Base-by-base conservation (phyloP, 345 rosid species). In the Lepidium didymum region DNA sequence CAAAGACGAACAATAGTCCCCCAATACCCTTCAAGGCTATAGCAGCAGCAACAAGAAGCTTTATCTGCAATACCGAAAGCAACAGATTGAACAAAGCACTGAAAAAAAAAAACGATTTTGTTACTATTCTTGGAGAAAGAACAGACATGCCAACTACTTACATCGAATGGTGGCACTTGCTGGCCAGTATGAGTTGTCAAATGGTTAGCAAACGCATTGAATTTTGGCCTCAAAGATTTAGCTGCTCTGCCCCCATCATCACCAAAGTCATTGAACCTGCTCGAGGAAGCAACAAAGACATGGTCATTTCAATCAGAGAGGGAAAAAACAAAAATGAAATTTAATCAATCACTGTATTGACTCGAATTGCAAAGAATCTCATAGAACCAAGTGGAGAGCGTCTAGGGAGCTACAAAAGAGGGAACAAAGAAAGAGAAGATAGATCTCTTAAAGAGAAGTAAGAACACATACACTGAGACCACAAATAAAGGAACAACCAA, bases 11-110 rank as follows among this genome's bases (percentile, higher is more conserved):
- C 44, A 87, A 70, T 46, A 87, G 78, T 47, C 96, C 79, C 4
- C 96, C 96, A 7, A 84, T 31, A 60, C 87, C 93, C 70, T 87
- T 90, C 64, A 85, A 53, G 21, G 86, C 84, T 13, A 87, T 79
- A 8, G 79, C 75, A 57, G 79, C 80, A 41, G 83, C 81, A 79
- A 83, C 81, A 23, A 80, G 74, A 66, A 75, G 15, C 74, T 81
- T 86, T 53, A 79, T 68, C 83, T 82, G 85, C 14, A 67, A 57
- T 6, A 64, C 35, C 21, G 40, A 57, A 36, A 29, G 6, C 33
- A 29, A 43, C 42, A 13, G 14, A 36, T 19, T 42, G 8, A 47
- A 67, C 14, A 60, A 59, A 43, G 33, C 62, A 70, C 35, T 6
- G 57, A 33, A 31, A 41, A 13, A n/a, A 35, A 72, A 13, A n/a